phyloP scores from a whole-genome alignment of 2,329 filamentous ascomycete species.

The Trichoderma sp. region DNA sequence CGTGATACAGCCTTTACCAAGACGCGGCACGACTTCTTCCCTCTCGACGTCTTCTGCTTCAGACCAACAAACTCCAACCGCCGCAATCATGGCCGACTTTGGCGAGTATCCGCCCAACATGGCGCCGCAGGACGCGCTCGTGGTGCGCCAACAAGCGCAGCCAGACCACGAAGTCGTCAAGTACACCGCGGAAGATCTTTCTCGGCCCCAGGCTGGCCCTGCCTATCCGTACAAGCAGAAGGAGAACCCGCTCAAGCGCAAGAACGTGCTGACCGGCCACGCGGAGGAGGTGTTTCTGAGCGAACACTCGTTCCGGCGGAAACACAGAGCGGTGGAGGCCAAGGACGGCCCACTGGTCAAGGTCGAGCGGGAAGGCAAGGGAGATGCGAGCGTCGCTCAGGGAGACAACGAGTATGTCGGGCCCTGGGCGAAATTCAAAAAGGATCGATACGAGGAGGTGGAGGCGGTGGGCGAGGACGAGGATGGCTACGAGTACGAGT shows the following conservation, averaged over 20 bases:
- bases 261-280: constrained; percentile 81
- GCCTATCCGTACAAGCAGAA: constrained; percentile 74
- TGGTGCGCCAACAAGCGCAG: constrained; percentile 57
- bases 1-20: constrained; percentile 10
- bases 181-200: constrained; percentile 73
- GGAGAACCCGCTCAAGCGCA: constrained; percentile 66
- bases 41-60: neutral
- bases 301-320: constrained; percentile 84
- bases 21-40: constrained; percentile 23
- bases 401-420: constrained; percentile 88
- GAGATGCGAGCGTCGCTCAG: constrained; percentile 79
- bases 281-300: constrained; percentile 88
- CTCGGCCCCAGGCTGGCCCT: constrained; percentile 67
- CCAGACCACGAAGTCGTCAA: constrained; percentile 63
- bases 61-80: neutral
- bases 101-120: constrained; percentile 68
- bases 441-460: constrained; percentile 72
- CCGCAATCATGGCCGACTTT: constrained; percentile 59
- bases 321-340: constrained; percentile 81
- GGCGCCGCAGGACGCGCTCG: constrained; percentile 64
- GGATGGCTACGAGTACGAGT: constrained; percentile 77
- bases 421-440: constrained; percentile 86
- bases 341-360: constrained; percentile 63
- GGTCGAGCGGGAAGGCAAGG: constrained; percentile 80
- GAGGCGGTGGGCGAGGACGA: constrained; percentile 74